phyloP scores from a whole-genome alignment of 73 alveolate genomes.

The Symbiodinium pilosum region DNA sequence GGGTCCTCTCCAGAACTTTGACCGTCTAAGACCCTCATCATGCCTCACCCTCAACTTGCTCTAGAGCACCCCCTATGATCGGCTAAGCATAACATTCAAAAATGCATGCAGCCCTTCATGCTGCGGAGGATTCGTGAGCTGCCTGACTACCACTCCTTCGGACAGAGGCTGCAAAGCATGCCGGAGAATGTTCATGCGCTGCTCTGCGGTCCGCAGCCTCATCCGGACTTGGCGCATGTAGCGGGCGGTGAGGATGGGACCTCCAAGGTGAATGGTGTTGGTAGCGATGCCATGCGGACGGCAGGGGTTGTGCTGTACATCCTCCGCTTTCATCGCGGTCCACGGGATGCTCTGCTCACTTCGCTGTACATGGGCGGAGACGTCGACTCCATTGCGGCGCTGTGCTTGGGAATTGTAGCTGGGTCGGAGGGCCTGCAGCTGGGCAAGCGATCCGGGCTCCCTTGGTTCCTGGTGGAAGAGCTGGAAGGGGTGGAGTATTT shows the following conservation, averaged over 20 bases:
- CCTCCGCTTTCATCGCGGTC: conserved; percentile 46
- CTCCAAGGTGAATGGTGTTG: conserved; percentile 32
- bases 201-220: conserved; percentile 88
- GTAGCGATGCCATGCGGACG: conserved; percentile 71
- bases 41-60: too few species aligned
- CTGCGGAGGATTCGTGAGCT: conserved; percentile 5
- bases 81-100: not conserved
- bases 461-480: conserved; percentile 72
- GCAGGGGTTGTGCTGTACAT: conserved; percentile 73
- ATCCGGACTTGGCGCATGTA: conserved; percentile 23
- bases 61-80: not conserved
- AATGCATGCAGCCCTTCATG: not conserved
- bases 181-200: conserved; percentile 45
- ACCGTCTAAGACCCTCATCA: too few species aligned
- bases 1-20: too few species aligned
- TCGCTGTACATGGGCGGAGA: conserved; percentile 67
- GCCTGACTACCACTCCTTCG: conserved; percentile 60
- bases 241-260: conserved; percentile 21
- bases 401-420: conserved; percentile 57
- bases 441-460: conserved; percentile 40
- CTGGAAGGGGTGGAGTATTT: conserved; percentile 75
- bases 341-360: conserved; percentile 36
- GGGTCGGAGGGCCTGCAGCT: conserved; percentile 92
- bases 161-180: conserved; percentile 33
- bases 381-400: conserved; percentile 91